Conservation (phyloP, 2,329 filamentous ascomycete genomes). For the Clonostachys rhizophaga region DNA sequence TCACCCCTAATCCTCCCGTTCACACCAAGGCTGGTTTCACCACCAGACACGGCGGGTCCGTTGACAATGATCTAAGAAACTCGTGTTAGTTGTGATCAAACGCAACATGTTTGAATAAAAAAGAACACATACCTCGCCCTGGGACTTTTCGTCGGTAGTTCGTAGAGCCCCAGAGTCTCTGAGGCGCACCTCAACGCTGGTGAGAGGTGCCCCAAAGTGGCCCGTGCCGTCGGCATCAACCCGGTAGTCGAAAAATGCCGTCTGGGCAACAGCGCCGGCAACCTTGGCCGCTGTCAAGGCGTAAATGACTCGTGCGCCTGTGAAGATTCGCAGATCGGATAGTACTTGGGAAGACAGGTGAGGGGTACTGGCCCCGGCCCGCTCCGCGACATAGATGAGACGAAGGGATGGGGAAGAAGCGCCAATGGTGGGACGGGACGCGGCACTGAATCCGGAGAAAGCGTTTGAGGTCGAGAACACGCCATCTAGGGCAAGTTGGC, state of each 20-base stretch:
- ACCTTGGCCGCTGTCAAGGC: conserved; percentile 77
- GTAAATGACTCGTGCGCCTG: conserved; percentile 76
- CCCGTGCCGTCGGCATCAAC: conserved; percentile 30
- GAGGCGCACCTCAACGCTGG: conserved; percentile 73
- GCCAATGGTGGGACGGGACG: conserved; percentile 54
- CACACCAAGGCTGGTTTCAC: conserved; percentile 59
- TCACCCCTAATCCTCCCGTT: conserved; percentile 65
- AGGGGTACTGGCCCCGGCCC: conserved; percentile 56
- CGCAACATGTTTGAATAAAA: neutral
- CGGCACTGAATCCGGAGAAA: conserved; percentile 47
- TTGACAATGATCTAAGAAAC: conserved; percentile 57
- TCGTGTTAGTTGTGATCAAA: neutral
- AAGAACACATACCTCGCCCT: conserved; percentile 54
- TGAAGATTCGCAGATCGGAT: conserved; percentile 78
- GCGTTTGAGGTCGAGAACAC: conserved; percentile 58
- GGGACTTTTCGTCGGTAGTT: conserved; percentile 56
- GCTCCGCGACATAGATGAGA: conserved; percentile 74
- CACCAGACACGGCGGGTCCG: conserved; percentile 70
- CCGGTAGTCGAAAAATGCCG: conserved; percentile 83
- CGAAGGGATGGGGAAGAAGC: conserved; percentile 69
- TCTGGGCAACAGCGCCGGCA: conserved; percentile 88
- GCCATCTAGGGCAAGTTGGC: conserved; percentile 64
- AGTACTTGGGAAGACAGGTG: conserved; percentile 65
- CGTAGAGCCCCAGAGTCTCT: conserved; percentile 55
- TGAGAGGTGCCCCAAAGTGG: conserved; percentile 82